Base-by-base conservation (phyloP, 2,329 filamentous ascomycete genomes). In the Trichoderma sp. region DNA sequence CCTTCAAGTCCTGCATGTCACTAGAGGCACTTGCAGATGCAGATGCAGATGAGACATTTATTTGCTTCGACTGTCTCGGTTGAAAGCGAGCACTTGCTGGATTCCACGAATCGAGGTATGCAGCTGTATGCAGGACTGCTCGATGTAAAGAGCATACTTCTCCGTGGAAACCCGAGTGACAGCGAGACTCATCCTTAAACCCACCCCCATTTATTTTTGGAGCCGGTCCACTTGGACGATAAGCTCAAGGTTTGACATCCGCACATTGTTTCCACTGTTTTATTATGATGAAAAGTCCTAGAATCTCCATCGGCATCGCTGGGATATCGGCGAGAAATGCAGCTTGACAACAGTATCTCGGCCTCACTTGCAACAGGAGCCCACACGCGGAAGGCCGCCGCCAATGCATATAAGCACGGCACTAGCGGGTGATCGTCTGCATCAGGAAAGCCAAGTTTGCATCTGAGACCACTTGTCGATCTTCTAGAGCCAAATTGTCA, bases 321-420 rank as follows among this genome's bases (percentile, higher is more conserved):
- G 24, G 6, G 33, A 31, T 3, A 24, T n/a, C 11, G 5, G 13
- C 11, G 43, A 31, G 31, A 29, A 29, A 6, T 43, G 40, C 3
- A 31, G 62, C 53, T 47, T 47, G 13, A 29, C 21, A 27, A 35
- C 2, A 47, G 53, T 40, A 57, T 65, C 53, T 65, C 62, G 52
- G 53, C 37, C 35, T 49, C 52, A 47, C n/a, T 57, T 11, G 24
- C 62, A 21, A 43, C 27, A 33, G n/a, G 27, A 27, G 24, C 2
- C 10, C 27, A 56, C 53, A 43, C n/a, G 33, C 24, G 6, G 40
- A 64, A 24, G 33, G 33, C 24, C 8, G 24, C 33, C 61, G 2
- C 49, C 52, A 65, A 65, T 47, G 62, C 52, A 65, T 37, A 65
- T 65, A 65, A 47, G 62, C 35, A 57, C 40, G 37, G 52, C 49